A percentile compares a stretch with the other conserved stretches of the same genome.
phyloP scores from a whole-genome alignment of 2,329 filamentous ascomycete species.

The Lasiodiplodia sp. region DNA sequence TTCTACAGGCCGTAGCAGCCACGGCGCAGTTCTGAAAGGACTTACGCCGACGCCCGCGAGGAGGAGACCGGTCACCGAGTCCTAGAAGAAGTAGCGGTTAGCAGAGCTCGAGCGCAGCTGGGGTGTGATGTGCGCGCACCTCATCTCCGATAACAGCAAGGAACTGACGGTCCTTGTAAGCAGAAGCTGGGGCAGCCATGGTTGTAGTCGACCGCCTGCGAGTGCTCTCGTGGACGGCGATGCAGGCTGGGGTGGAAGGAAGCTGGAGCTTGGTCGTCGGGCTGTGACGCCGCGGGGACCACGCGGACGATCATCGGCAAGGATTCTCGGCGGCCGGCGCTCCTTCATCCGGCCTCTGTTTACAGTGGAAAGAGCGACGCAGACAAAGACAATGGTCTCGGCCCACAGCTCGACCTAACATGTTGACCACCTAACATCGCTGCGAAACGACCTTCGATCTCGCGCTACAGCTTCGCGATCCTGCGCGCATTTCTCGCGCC shows the following conservation, averaged over 20 bases:
- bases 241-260: slow-evolving; percentile 16
- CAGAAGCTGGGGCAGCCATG: slow-evolving; percentile 67
- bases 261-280: slow-evolving; percentile 29
- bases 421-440: not conserved
- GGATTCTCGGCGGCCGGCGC: not conserved
- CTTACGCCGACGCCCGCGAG: slow-evolving; percentile 93
- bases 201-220: not conserved
- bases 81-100: slow-evolving; percentile 59
- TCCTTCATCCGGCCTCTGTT: slow-evolving; percentile 2
- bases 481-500: not conserved
- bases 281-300: slow-evolving; percentile 24
- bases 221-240: slow-evolving; percentile 16
- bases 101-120: slow-evolving; percentile 19
- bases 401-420: slow-evolving; percentile 4
- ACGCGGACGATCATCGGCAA: not conserved
- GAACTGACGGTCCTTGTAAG: slow-evolving; percentile 86
- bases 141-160: slow-evolving; percentile 98
- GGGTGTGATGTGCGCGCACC: slow-evolving; percentile 59
- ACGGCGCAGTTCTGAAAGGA: slow-evolving; percentile 29
- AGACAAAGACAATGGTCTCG: slow-evolving; percentile 22
- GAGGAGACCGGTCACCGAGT: slow-evolving; percentile 93
- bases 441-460: too few species aligned
- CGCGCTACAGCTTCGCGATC: slow-evolving; percentile 9
- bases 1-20: not conserved
- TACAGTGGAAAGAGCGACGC: slow-evolving; percentile 5